These are phyloP conservation scores for Beauveria australis DNA, from an alignment of 2,329 filamentous ascomycete genomes.

Conservation along the genomic window DNA sequence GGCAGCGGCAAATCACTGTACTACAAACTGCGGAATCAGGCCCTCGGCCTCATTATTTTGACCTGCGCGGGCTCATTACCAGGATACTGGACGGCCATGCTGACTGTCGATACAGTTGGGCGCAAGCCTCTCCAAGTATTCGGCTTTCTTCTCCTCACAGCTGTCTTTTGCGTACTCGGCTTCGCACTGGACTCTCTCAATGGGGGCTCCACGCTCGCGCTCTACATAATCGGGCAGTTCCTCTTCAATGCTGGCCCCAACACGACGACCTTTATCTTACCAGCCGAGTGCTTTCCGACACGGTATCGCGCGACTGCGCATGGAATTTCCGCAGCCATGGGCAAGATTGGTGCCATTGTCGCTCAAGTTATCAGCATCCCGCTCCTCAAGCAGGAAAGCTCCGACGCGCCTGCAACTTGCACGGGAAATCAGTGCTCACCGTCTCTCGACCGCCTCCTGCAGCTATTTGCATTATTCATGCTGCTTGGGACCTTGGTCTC, in stretches of 20 bases:
- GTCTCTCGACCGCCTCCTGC: conserved; percentile 65
- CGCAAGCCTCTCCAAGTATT: conserved; percentile 67
- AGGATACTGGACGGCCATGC: conserved; percentile 71
- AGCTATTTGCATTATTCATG: conserved; percentile 78
- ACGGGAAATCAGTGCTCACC: conserved; percentile 40
- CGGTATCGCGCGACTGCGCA: conserved; percentile 55
- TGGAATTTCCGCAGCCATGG: conserved; percentile 57
- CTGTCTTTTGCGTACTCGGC: conserved; percentile 54
- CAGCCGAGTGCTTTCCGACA: conserved; percentile 57
- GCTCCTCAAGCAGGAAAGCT: conserved; percentile 45
- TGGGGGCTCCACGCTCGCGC: conserved; percentile 42
- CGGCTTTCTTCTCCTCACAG: conserved; percentile 53
- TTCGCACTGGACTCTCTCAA: conserved; percentile 46
- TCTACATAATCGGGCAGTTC: conserved; percentile 58
- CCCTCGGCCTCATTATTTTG: conserved; percentile 69
- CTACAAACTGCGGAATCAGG: conserved; percentile 60
- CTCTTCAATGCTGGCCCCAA: conserved; percentile 62
- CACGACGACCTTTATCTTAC: conserved; percentile 57
- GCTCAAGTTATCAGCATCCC: conserved; percentile 59
- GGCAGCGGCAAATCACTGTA: conserved; percentile 56
- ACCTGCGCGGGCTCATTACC: conserved; percentile 70
- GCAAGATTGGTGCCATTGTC: conserved; percentile 61
- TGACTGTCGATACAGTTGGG: conserved; percentile 65
- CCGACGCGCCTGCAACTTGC: conserved; percentile 34
- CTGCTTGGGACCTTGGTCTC: conserved; percentile 60